Evolutionary conservation across 2,329 filamentous ascomycete genomes (phyloP), one percentile per base, ranked within the genome.

Genomic region (Curvularia sp.): DNA sequence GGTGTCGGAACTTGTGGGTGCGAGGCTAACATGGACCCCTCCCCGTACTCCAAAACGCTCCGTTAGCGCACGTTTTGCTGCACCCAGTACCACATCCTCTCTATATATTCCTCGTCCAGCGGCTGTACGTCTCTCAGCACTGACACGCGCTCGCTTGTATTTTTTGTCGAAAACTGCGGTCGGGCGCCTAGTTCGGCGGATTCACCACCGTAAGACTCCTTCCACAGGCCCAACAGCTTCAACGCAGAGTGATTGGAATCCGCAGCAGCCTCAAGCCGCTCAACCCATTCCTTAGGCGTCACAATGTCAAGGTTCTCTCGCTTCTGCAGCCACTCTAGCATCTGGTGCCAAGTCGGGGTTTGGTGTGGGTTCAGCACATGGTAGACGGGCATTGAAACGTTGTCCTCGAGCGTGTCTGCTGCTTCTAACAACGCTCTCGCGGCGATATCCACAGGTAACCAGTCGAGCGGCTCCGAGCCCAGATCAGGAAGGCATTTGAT

Each of bases 161-260:
- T 65, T 10, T 43, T 50, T 55, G 76, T 73, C 4, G 75, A 76
- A 55, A 82, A 82, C 3, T 55, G 57, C 13, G 63, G 58, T 24
- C 55, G 56, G 7, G 51, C 38, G 5, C 53, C 58, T 12, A 41
- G 12, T 4, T 41, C 56, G 31, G 53, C 55, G 3, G 26, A n/a
- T 12, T 55, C 56, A 46, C 58, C 51, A 5, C 68, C 67, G 66
- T 82, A 83, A 4, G 73, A 75, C 51, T 75, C 71, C 63, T 79
- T 81, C 84, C 84, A 86, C 33, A 83, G 69, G 5, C 80, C 80
- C 30, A 85, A 63, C 44, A 86, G 71, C 52, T 80, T 81, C 66
- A 79, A 69, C 52, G 76, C 80, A 63, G 81, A 80, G 68, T 85
- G 79, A 28, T 78, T 69, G 13, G 58, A 65, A 18, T 66, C 62